These are phyloP conservation scores for Phytophthora crassamura DNA, from an alignment of 352 stramenopile species.

Conservation along the genomic window DNA sequence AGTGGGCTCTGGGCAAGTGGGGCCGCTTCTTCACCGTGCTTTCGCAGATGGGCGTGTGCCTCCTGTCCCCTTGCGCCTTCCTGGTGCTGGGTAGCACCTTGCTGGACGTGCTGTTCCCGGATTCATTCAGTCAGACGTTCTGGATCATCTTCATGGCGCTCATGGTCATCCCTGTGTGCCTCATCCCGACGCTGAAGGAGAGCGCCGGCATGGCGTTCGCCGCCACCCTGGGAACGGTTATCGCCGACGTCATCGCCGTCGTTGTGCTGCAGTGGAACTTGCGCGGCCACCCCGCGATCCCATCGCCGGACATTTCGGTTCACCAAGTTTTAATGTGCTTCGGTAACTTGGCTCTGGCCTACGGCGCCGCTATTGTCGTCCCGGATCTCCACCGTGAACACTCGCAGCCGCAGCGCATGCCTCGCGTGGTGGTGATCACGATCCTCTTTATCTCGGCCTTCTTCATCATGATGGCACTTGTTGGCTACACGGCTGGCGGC, in stretches of 20 bases:
- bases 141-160: constrained; percentile 67
- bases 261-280: constrained; percentile 53
- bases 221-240: constrained; percentile 51
- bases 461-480: constrained; percentile 49
- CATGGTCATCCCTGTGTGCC: constrained; percentile 46
- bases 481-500: constrained; percentile 51
- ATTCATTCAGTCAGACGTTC: constrained; percentile 41
- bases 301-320: constrained; percentile 43
- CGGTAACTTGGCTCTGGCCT: constrained; percentile 57
- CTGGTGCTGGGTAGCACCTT: constrained; percentile 55
- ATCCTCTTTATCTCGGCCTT: constrained; percentile 56
- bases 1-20: constrained; percentile 42
- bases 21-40: constrained; percentile 51
- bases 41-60: constrained; percentile 52
- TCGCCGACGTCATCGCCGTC: constrained; percentile 54
- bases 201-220: constrained; percentile 52
- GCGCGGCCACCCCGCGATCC: constrained; percentile 46
- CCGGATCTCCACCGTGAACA: constrained; percentile 61
- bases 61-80: constrained; percentile 52
- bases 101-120: constrained; percentile 54
- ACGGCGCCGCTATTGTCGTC: constrained; percentile 61
- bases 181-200: constrained; percentile 63
- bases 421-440: constrained; percentile 56
- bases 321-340: constrained; percentile 57
- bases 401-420: constrained; percentile 57